Base-by-base conservation (phyloP, 2,329 filamentous ascomycete species). In the Penicillium vulpinum region DNA sequence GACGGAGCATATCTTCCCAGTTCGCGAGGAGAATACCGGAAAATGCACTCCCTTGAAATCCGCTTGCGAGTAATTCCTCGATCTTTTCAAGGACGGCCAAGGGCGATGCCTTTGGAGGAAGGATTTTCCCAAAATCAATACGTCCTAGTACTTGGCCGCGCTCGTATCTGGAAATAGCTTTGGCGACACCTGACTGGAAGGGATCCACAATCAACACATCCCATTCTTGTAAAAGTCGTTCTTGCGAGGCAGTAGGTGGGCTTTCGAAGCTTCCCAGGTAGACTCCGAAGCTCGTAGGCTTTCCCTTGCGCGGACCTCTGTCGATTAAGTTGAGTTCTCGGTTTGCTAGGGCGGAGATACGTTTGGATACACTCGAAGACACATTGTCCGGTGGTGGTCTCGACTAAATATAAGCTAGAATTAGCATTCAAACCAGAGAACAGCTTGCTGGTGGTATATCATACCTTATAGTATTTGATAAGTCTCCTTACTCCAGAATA, bases 151-250 rank as follows among this genome's bases (percentile, higher is more conserved):
- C 50, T 35, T 67, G 64, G 21, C 55, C 65, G 21, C 51, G 45
- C 5, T 60, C 53, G 24, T 54, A 49, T 15, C 56, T 57, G 9
- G 62, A 61, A 51, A 78, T 66, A 5, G 72, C 75, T 5, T 73
- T 65, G 3, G 68, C 43, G 3, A 77, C 70, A 6, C 75, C 73
- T 10, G 51, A 38, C 56, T 75, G 70, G 18, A 73, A 67, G 2
- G 78, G 77, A 59, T 81, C 77, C 13, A 80, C 67, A 16, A 79
- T 69, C 38, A 79, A 56, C n/a, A 79, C 58, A 50, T 80, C 77
- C 75, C 75, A 80, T 63, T 72, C 67, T 36, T 67, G 54, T n/a
- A 80, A 64, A 7, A 80, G 46, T n/a, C 58, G 62, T 21, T 64
- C 54, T 57, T 80, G 68, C 21, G 65, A 56, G 16, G 54, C 49